phyloP scores from a whole-genome alignment of 345 rosid species.

The Capsella bursapastoris region DNA sequence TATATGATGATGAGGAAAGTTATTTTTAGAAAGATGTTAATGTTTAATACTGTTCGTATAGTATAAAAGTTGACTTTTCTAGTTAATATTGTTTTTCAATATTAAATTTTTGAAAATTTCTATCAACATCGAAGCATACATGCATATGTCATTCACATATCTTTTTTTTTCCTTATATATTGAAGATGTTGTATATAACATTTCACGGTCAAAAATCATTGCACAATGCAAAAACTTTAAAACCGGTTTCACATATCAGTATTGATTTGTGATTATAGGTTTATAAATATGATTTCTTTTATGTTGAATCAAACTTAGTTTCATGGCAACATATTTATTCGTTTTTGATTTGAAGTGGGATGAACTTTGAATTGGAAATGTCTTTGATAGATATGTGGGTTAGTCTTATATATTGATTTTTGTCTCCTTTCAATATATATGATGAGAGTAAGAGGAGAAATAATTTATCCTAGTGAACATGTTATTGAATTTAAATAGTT shows the following conservation, averaged over 20 bases:
- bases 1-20: not conserved
- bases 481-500: not conserved
- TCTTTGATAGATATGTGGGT: conserved; percentile 7
- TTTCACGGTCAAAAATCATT: not conserved
- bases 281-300: not conserved
- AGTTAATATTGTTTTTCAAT: too few relatives aligned
- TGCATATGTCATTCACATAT: not conserved
- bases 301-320: not conserved
- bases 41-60: not conserved
- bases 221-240: not conserved
- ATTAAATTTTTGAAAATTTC: too few relatives aligned
- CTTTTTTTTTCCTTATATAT: not conserved
- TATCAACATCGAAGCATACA: not conserved
- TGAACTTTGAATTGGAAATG: not conserved
- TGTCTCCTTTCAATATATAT: not conserved
- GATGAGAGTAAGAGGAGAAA: not conserved
- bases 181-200: not conserved
- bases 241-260: not conserved
- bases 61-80: not conserved
- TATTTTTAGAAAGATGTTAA: not conserved
- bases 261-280: not conserved
- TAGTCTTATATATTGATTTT: not conserved
- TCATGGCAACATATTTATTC: not conserved
- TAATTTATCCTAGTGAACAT: not conserved
- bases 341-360: not conserved